A percentile compares a stretch with the other conserved stretches of the same genome.
These are phyloP conservation scores for Neotropicomus parvogracilis DNA, from an alignment of 1,284 basidiomycete genomes.

Conservation along the genomic window DNA sequence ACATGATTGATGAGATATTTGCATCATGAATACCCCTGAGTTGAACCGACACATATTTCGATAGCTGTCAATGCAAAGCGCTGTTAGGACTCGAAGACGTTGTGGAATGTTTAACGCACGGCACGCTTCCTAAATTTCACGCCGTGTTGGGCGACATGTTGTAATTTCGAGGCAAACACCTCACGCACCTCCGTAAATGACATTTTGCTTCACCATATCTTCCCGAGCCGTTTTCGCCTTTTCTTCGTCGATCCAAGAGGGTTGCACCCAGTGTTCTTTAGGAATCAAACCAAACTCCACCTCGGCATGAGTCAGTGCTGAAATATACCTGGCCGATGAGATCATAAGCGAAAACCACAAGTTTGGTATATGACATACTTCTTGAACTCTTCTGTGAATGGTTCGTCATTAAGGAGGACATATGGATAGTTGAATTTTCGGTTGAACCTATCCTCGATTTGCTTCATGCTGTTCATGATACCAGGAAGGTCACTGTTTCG, in stretches of 20 bases:
- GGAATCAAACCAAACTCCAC: slow-evolving; percentile 84
- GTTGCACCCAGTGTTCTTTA: slow-evolving; percentile 81
- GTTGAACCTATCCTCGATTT: slow-evolving; percentile 82
- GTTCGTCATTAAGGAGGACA: slow-evolving; percentile 82
- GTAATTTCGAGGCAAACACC: background rate
- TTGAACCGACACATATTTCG: slow-evolving; percentile 95
- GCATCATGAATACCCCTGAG: slow-evolving; percentile 65
- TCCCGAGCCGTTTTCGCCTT: slow-evolving; percentile 71
- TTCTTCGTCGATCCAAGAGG: slow-evolving; percentile 77
- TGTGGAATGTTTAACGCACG: slow-evolving; percentile 40
- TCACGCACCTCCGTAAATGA: slow-evolving; percentile 80
- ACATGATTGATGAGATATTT: background rate
- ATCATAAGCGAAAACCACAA: slow-evolving; percentile 6
- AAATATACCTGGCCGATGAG: slow-evolving; percentile 49
- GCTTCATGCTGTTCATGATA: slow-evolving; percentile 70
- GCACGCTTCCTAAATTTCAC: slow-evolving; percentile 52
- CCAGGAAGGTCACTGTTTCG: slow-evolving; percentile 78
- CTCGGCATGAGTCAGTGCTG: slow-evolving; percentile 60
- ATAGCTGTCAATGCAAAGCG: slow-evolving; percentile 44
- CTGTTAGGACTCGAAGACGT: slow-evolving; percentile 8
- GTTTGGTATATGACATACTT: slow-evolving; percentile 38
- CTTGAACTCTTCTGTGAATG: slow-evolving; percentile 78
- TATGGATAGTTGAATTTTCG: slow-evolving; percentile 83
- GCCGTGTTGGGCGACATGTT: background rate
- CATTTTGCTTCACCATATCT: slow-evolving; percentile 73